Percentiles rank a stretch among this genome's conserved stretches.
Evolutionary conservation across 306 rosid species (phyloP).

Genomic region (Gastrolobium bilobum): DNA sequence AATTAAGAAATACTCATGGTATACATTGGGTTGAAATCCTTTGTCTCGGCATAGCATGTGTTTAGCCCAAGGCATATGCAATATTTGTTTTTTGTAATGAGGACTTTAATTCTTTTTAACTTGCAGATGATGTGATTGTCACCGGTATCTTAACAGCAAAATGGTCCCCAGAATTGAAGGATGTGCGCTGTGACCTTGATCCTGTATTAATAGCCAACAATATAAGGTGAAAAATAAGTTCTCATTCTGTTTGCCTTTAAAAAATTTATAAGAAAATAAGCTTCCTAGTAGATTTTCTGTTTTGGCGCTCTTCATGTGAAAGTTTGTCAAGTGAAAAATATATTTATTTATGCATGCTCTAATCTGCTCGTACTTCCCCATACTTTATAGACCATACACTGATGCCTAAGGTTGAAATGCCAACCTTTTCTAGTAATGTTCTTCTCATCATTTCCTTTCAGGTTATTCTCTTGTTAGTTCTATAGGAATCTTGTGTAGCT

Average conservation of each 20-base stretch:
- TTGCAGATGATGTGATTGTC: slow-evolving; percentile 85
- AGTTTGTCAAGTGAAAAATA: slow-evolving; percentile 24
- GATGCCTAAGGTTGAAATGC: slow-evolving; percentile 13
- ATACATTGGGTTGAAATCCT: not conserved
- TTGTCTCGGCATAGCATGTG: slow-evolving; percentile 5
- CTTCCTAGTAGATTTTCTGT: slow-evolving; percentile 25
- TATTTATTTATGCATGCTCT: slow-evolving; percentile 5
- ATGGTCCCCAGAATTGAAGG: slow-evolving; percentile 97
- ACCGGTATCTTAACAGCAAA: slow-evolving; percentile 90
- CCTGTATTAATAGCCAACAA: slow-evolving; percentile 87
- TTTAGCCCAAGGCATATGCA: slow-evolving; percentile 10
- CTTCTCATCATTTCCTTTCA: slow-evolving; percentile 17
- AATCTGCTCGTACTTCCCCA: not conserved
- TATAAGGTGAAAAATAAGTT: slow-evolving; percentile 67
- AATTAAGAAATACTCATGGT: not conserved
- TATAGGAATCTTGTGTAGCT: slow-evolving; percentile 15
- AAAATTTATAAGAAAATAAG: slow-evolving; percentile 24
- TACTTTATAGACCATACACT: not conserved
- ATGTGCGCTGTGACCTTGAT: slow-evolving; percentile 95
- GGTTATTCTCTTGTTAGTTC: not conserved
- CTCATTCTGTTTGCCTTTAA: slow-evolving; percentile 31
- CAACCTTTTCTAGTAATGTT: not conserved
- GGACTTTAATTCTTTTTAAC: slow-evolving; percentile 14
- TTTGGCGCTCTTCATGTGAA: slow-evolving; percentile 20
- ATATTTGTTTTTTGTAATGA: slow-evolving; percentile 24